Base-by-base conservation (phyloP, 2,329 filamentous ascomycete species). In the Pseudopyrenochaeta lycopersici region DNA sequence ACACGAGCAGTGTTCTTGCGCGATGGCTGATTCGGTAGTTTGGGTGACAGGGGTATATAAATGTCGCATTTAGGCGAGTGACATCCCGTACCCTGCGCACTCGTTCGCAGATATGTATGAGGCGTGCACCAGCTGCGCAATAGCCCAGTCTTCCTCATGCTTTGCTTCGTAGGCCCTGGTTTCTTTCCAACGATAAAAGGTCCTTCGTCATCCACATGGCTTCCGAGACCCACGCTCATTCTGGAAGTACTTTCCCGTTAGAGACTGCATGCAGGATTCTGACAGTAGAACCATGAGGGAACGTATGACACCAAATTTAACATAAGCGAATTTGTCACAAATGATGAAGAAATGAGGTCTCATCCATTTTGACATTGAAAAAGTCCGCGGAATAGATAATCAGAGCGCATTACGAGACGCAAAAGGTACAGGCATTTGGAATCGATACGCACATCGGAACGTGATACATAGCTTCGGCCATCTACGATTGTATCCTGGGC, bases 11-110 rank as follows among this genome's bases (percentile, higher is more conserved):
- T 35, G 29, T 11, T 23, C 17, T 21, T 27, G 20, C 46, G n/a
- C 46, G 15, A 31, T 30, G 18, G 21, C 14, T 41, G 46, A 40
- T 32, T 23, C 15, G 23, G 17, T 41, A 17, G 15, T 17, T 9
- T 3, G 31, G 17, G 21, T 5, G 21, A 7, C 46, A 40, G 33
- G 35, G 36, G 27, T 30, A n/a, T 21, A 30, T 15, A 38, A 30
- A 21, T 32, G 32, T 38, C 33, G 21, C 21, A 29, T 14, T 33
- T 48, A 38, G 42, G 30, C 46, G 38, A 42, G 33, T 49, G 38
- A 43, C 46, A 41, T 49, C 9, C 30, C 20, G 31, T 15, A 27
- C 46, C 38, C 29, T 41, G 29, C 46, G 20, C 2, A 27, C 30
- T 33, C 39, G 39, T 20, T 49, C 36, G 20, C 12, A 7, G 36